Evolutionary conservation across 2,329 filamentous ascomycete genomes (phyloP), one percentile per base, ranked within the genome.

Genomic region (Talaromyces marneffei): DNA sequence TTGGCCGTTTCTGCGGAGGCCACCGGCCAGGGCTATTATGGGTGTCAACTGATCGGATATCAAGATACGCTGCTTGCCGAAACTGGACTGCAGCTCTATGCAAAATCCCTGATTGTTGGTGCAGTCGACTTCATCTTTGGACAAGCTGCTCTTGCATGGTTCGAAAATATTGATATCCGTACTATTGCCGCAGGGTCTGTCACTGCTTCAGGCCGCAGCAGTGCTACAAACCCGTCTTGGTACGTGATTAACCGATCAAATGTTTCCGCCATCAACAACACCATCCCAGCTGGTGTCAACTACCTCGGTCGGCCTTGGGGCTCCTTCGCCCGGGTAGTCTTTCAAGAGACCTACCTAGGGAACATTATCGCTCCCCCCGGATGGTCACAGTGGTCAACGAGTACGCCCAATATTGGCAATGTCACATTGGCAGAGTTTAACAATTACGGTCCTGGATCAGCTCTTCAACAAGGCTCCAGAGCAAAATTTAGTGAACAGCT

Each of bases 11-110:
- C 46, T 4, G 46, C 46, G n/a, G 46, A 52, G 46, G 46, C 46
- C 25, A 52, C 46, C 9, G 46, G 46, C 25, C 46, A 52, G 46
- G 46, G 46, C 25, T 52, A 52, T 16, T 52, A 52, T 7, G 46
- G 46, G 6, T 52, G 46, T 23, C 46, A 52, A 18, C 7, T 52
- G 16, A 52, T 52, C 29, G 46, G 46, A 52, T 52, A 52, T 52
- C 46, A 52, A 23, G 46, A 52, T 52, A 52, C 46, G 4, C 46
- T 52, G n/a, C 46, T 52, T 52, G 46, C 46, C 25, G 46, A 52
- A 31, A 31, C 46, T 31, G 46, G 46, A 18, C 14, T 52, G 18
- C 46, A 52, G 46, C 46, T 52, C 29, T 52, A 52, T 12, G 46
- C 25, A 31, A 52, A 52, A 14, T 52, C 46, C 29, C 29, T 52